Evolutionary conservation across 148 eudicot species (phyloP), one percentile per base, ranked within the genome.

Genomic region (Camellia lanceoleosa): DNA sequence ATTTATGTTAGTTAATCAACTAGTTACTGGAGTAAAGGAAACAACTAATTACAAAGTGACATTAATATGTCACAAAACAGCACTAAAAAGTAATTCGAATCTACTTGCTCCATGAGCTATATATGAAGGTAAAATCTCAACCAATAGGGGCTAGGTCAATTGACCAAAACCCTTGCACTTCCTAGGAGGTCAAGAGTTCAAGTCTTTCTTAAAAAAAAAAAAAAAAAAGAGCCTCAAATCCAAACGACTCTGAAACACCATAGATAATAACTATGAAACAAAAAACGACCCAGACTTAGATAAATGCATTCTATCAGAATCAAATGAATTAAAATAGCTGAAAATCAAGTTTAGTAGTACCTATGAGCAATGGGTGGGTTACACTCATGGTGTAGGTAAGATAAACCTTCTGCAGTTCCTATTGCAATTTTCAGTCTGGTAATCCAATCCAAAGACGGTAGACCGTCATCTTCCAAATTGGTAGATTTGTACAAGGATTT

Each of bases 391-490:
- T 87, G 90, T 59, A 87, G 76, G 79, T 83, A 87, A 43, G 72
- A 61, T 58, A 87, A 69, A 73, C 74, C 90, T 73, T 87, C 88
- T 1, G 90, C 90, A 47, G 85, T 83, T 68, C 86, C 90, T 8
- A 70, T 87, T 11, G 88, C 90, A 82, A 87, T 85, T 83, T 87
- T 87, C 68, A 81, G 60, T 70, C 90, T 85, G 47, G 90, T 87
- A 30, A 87, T 87, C 90, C 90, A 87, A 81, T 87, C 90, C 74
- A 87, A 80, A 44, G 90, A 83, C 74, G 76, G 83, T 56, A 83
- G 64, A 52, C 60, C 59, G 8, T 41, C 80, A 75, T 83, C 88
- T 49, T 83, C 88, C 46, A 49, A 54, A 52, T 54, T 67, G 1
- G 73, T 77, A 30, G 42, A 6, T 74, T 81, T 81, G 69, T 75